Base-by-base conservation (phyloP, 2,329 filamentous ascomycete species). In the Cladosporium sp. region DNA sequence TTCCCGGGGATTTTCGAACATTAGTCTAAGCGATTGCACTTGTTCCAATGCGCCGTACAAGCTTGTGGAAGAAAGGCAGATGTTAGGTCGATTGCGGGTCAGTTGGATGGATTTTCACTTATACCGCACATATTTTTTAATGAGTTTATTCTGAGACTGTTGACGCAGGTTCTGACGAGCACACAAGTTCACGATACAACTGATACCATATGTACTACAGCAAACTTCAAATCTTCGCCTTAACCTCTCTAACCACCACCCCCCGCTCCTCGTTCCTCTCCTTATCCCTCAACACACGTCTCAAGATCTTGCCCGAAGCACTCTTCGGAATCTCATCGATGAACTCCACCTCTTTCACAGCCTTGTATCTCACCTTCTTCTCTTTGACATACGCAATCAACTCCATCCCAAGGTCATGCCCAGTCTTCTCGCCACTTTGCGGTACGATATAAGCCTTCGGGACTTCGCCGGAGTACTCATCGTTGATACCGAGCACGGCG, bases 301-400 rank as follows among this genome's bases (percentile, higher is more conserved):
- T 81, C 73, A 92, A 76, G 64, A 92, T 91, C 84, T 92, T 92
- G 11, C 90, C 90, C 71, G 86, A 89, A 0, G 89, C 84, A 73
- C 87, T 90, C 83, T 92, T 92, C 14, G 90, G 90, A 26, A 93
- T 86, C 58, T 81, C 82, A 53, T 89, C 86, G 16, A 89, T 80
- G 67, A 90, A 90, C 74, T 87, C 85, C 2, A 90, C 78, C 84
- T 65, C 88, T 72, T 84, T 86, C 66, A 91, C 80, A 82, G 86
- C 88, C 79, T 91, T 91, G 75, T 91, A 86, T 21, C 85, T 81
- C 1, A 89, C 87, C 75, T 91, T 89, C 76, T 87, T 88, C 57
- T 86, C 82, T 73, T 85, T 82, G 4, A 92, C 87, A 74, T 88
- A 87, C 69, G 84, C 82, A 53, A 82, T 77, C 48, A 91, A 83